Conservation (phyloP, 306 rosid species). For the Cicer bijugum region DNA sequence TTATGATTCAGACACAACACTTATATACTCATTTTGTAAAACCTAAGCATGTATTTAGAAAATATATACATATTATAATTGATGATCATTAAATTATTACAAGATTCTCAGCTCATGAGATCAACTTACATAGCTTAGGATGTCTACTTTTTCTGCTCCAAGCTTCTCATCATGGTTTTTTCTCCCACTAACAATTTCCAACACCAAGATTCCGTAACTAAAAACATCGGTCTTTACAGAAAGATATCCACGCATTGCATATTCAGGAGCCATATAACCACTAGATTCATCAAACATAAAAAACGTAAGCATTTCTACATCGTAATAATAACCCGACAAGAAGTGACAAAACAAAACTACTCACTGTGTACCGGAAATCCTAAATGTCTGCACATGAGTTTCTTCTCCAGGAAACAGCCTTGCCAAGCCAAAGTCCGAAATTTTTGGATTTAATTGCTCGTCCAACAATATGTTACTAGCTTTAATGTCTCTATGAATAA, state of each 20-base stretch:
- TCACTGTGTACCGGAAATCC: constrained; percentile 91
- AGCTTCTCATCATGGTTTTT: constrained; percentile 62
- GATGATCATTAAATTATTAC: neutral
- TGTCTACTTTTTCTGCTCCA: constrained; percentile 67
- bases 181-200: constrained; percentile 88
- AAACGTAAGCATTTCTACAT: constrained; percentile 22
- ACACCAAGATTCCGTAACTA: constrained; percentile 78
- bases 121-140: constrained; percentile 74
- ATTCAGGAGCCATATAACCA: constrained; percentile 97
- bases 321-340: constrained; percentile 26
- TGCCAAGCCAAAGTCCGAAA: constrained; percentile 89
- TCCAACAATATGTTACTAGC: constrained; percentile 87
- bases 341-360: constrained; percentile 53
- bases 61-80: neutral
- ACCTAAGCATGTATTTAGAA: neutral
- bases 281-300: constrained; percentile 51
- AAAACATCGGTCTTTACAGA: constrained; percentile 90
- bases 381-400: constrained; percentile 79
- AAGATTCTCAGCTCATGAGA: neutral
- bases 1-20: neutral
- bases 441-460: constrained; percentile 77
- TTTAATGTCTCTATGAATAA: constrained; percentile 89
- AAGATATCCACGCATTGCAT: constrained; percentile 81
- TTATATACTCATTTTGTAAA: constrained; percentile 17
- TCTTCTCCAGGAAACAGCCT: constrained; percentile 94